Percentiles rank a stretch among this genome's conserved stretches.
Conservation (phyloP, 139 green algal species). For the Coelastrella sp. region DNA sequence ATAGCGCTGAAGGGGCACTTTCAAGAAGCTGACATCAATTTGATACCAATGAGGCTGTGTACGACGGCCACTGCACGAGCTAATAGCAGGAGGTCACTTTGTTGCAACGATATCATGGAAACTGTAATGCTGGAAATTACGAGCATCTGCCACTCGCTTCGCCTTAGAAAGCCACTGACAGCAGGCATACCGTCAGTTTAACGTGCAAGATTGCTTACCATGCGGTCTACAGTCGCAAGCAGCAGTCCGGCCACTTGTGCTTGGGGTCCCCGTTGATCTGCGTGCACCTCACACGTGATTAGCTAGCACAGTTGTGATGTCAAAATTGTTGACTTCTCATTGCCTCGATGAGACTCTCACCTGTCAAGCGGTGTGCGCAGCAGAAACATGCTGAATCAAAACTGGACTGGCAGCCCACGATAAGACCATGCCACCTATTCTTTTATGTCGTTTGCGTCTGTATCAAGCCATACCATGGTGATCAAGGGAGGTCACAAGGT, state of each 20-base stretch:
- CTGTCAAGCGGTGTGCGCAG: neutral
- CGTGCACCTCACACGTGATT: neutral
- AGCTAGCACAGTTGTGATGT: neutral
- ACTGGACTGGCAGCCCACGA: neutral
- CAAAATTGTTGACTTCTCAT: no score
- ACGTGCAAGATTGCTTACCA: neutral
- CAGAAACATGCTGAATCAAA: neutral
- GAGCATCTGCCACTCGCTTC: no score
- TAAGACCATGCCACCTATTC: neutral
- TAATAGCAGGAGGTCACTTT: no score
- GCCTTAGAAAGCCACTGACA: no score
- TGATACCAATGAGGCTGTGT: no score
- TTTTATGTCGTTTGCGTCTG: neutral
- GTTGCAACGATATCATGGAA: no score
- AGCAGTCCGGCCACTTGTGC: slow-evolving; percentile 27
- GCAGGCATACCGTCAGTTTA: neutral
- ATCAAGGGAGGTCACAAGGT: neutral
- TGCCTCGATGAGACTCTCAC: neutral
- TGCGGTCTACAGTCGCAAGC: neutral
- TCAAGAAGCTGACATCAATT: no score
- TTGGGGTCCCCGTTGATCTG: slow-evolving; percentile 9
- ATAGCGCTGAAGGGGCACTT: no score
- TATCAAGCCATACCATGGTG: neutral
- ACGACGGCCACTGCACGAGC: no score
- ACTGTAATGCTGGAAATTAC: no score